A percentile compares a stretch with the other conserved stretches of the same genome.
phyloP scores from a whole-genome alignment of 257 asterid genomes.

The Dorcoceras hygrometricum region DNA sequence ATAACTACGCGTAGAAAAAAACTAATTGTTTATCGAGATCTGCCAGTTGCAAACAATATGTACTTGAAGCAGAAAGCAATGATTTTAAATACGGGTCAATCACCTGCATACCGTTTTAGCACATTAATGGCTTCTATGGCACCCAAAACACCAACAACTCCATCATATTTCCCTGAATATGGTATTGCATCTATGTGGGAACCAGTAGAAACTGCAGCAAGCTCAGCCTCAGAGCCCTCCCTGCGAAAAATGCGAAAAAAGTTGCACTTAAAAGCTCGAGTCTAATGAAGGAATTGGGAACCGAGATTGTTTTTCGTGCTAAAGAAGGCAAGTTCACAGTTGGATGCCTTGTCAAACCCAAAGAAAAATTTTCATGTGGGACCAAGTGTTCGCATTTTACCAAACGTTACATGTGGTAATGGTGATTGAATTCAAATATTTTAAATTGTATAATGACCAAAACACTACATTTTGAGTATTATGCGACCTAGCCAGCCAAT shows the following conservation, averaged over 20 bases:
- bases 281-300: background rate
- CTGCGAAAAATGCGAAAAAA: conserved; percentile 33
- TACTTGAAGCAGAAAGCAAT: background rate
- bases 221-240: conserved; percentile 74
- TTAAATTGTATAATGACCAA: background rate
- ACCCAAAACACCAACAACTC: conserved; percentile 94
- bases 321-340: background rate
- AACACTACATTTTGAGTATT: background rate
- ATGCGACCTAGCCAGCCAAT: background rate
- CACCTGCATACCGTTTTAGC: conserved; percentile 54
- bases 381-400: too few relatives aligned
- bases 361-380: background rate
- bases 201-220: conserved; percentile 77
- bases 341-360: background rate
- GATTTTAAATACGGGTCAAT: background rate
- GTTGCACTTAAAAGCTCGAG: background rate
- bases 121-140: conserved; percentile 94
- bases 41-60: background rate
- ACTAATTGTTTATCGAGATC: background rate
- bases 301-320: background rate
- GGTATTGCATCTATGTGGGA: conserved; percentile 97
- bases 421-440: background rate
- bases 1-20: too few relatives aligned
- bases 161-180: conserved; percentile 92
- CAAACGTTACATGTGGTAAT: background rate